A percentile compares a stretch with the other conserved stretches of the same genome.
These are phyloP conservation scores for Haplosporangium gracile DNA, from an alignment of 192 early-diverging fungal genomes.

Conservation along the genomic window DNA sequence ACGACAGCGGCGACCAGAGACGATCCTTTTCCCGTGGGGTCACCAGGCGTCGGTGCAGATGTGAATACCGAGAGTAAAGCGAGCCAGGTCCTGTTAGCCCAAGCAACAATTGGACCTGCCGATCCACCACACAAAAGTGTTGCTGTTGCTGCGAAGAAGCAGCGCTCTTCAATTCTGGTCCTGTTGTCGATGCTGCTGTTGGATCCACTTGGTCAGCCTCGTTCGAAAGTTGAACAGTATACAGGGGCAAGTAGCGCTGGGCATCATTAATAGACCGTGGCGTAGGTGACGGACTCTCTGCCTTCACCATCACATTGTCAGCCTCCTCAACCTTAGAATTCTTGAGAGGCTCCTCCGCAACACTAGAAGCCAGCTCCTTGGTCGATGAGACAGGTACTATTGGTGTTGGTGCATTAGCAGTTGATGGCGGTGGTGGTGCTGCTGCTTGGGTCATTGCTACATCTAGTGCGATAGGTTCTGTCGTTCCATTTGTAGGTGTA, in stretches of 20 bases:
- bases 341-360: background rate
- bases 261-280: conserved; percentile 56
- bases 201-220: conserved; percentile 29
- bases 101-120: conserved; percentile 74
- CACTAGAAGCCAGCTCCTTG: background rate
- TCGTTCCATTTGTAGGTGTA: background rate
- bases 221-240: conserved; percentile 75
- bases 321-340: background rate
- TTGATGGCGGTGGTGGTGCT: background rate
- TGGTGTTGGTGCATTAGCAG: background rate
- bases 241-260: conserved; percentile 73
- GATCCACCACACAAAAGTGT: conserved; percentile 76
- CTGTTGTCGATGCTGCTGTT: background rate
- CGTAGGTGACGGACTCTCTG: conserved; percentile 17
- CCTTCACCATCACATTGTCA: conserved; percentile 12
- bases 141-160: conserved; percentile 23
- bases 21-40: conserved; percentile 73
- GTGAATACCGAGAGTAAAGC: conserved; percentile 72
- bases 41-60: conserved; percentile 66
- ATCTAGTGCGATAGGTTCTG: background rate
- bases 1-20: conserved; percentile 77
- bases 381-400: background rate
- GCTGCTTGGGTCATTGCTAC: background rate
- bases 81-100: conserved; percentile 59
- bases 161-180: background rate